Evolutionary conservation across 2,329 filamentous ascomycete genomes (phyloP).

Genomic region (Sporothrix euskadiensis): DNA sequence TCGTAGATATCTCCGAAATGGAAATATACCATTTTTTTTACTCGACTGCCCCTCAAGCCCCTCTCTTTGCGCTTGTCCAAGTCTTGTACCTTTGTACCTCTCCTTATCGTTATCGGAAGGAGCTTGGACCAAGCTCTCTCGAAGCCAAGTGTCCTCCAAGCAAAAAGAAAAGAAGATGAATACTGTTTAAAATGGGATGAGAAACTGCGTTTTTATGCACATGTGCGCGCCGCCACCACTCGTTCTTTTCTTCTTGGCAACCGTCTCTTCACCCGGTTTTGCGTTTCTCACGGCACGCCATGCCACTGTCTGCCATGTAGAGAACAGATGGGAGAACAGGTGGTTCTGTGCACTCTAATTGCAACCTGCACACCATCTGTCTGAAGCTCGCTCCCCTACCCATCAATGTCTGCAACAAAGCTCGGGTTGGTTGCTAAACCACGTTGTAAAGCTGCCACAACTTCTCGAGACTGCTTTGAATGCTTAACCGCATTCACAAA

Average conservation of each 20-base stretch:
- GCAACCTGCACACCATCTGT: background rate
- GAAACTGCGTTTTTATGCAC: background rate
- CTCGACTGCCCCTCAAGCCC: background rate
- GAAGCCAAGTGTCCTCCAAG: slow-evolving; percentile 28
- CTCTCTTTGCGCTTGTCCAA: background rate
- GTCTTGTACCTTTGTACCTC: background rate
- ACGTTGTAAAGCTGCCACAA: background rate
- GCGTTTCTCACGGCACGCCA: background rate
- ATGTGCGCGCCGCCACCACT: background rate
- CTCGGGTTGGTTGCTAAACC: background rate
- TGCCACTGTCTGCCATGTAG: background rate
- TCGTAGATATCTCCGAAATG: slow-evolving; percentile 9
- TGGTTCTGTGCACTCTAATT: background rate
- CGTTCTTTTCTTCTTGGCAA: background rate
- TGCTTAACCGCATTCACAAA: background rate
- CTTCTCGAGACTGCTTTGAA: background rate
- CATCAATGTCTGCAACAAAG: background rate
- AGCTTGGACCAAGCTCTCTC: slow-evolving; percentile 28
- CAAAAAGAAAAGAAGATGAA: background rate
- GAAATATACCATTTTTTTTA: background rate
- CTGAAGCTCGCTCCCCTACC: background rate
- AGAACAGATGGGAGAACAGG: background rate
- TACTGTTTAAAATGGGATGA: background rate
- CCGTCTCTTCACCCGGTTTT: slow-evolving; percentile 17
- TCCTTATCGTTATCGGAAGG: slow-evolving; percentile 31